These are phyloP conservation scores for Reticulascus tulasneorum DNA, from an alignment of 2,329 filamentous ascomycete species.

Conservation along the genomic window DNA sequence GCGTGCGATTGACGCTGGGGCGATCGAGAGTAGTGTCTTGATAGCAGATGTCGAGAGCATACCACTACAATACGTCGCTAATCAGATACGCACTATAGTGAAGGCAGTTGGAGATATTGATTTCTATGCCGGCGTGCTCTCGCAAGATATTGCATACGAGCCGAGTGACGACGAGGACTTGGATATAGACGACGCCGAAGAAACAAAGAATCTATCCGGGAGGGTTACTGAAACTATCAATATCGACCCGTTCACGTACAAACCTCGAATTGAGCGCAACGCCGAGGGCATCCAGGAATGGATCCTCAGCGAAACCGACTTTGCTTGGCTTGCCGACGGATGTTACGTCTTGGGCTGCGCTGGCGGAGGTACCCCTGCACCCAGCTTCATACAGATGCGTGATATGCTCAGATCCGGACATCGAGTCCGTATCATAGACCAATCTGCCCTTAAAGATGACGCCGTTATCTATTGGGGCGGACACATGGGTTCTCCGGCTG, in stretches of 20 bases:
- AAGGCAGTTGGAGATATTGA: conserved; percentile 37
- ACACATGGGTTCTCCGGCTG: conserved; percentile 37
- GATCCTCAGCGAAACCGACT: conserved; percentile 40
- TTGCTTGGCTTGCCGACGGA: conserved; percentile 41
- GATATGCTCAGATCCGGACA: conserved; percentile 35
- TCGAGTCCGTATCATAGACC: conserved; percentile 33
- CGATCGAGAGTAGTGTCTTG: conserved; percentile 23
- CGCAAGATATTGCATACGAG: conserved; percentile 14
- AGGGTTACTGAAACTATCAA: conserved; percentile 42
- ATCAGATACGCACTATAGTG: conserved; percentile 29
- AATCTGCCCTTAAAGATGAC: conserved; percentile 36
- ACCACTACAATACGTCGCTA: conserved; percentile 28
- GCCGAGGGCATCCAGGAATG: conserved; percentile 25
- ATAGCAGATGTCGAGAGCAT: conserved; percentile 39
- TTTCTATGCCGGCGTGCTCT: conserved; percentile 31
- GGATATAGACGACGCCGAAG: conserved; percentile 34
- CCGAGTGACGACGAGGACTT: conserved; percentile 43
- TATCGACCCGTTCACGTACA: conserved; percentile 22
- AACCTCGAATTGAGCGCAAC: conserved; percentile 2
- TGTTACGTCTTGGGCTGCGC: conserved; percentile 44
- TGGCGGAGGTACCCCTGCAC: conserved; percentile 33
- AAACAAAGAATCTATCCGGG: conserved; percentile 28
- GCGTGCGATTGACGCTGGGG: conserved; percentile 13
- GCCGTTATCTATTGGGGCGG: conserved; percentile 41
- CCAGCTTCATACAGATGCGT: conserved; percentile 30